These are phyloP conservation scores for Flaveria ramosissima DNA, from an alignment of 129 eudicot species.

Conservation along the genomic window DNA sequence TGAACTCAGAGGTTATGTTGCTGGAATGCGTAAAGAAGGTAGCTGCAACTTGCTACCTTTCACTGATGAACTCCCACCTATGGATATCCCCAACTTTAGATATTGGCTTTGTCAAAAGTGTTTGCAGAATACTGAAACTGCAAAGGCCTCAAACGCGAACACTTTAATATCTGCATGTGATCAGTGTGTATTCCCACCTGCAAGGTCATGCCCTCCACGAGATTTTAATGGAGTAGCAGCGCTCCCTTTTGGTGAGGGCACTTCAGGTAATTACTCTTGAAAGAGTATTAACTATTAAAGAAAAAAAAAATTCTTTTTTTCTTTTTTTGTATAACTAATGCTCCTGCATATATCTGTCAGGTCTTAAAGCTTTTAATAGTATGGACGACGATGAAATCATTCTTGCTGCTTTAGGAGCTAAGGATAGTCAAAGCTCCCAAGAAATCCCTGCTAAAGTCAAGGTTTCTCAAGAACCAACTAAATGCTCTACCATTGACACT, in stretches of 20 bases:
- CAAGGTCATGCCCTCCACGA: constrained; percentile 17
- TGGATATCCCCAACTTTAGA: constrained; percentile 52
- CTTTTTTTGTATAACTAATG: constrained; percentile 26
- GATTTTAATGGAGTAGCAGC: constrained; percentile 6
- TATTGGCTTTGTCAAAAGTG: constrained; percentile 63
- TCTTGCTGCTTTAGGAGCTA: constrained; percentile 7
- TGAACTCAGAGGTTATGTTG: constrained; percentile 71
- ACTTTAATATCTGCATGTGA: constrained; percentile 12
- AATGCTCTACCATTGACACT: constrained; percentile 2
- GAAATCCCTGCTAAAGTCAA: constrained; percentile 14
- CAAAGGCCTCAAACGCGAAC: constrained; percentile 32
- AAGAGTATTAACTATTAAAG: neutral
- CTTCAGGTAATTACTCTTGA: constrained; percentile 31
- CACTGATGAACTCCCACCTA: constrained; percentile 58
- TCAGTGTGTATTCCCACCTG: constrained; percentile 30
- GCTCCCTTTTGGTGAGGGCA: constrained; percentile 36
- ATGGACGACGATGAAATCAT: constrained; percentile 20
- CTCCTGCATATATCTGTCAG: constrained; percentile 17
- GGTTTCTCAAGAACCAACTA: constrained; percentile 10
- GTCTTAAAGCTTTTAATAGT: constrained; percentile 17
- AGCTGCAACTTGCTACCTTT: constrained; percentile 44
- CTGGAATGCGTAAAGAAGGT: constrained; percentile 67
- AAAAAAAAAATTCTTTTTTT: neutral
- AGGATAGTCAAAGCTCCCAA: constrained; percentile 10
- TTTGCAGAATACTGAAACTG: constrained; percentile 29